These are phyloP conservation scores for Zostera marina DNA, from an alignment of 116 monocot genomes.

Conservation along the genomic window DNA sequence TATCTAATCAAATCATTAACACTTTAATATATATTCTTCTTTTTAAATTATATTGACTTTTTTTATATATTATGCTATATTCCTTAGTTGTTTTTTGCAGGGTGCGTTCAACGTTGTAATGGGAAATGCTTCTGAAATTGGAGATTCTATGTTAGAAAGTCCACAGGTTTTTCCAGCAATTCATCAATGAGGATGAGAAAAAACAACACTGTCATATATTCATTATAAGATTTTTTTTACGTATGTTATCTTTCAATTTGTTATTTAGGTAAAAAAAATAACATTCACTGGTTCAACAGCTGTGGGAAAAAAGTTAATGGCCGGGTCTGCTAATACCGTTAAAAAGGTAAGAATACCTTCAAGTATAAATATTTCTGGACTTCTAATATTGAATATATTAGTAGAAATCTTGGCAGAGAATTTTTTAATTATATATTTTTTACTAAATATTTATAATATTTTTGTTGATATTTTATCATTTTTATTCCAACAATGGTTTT, in stretches of 20 bases:
- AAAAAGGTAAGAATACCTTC: slow-evolving; percentile 44
- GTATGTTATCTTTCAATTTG: slow-evolving; percentile 1
- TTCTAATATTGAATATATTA: too few species aligned
- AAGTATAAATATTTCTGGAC: neutral
- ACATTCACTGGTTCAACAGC: slow-evolving; percentile 97
- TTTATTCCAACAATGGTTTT: too few species aligned
- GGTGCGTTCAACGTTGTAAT: slow-evolving; percentile 89
- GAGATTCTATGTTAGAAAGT: slow-evolving; percentile 65
- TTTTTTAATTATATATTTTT: too few species aligned
- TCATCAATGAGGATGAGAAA: neutral
- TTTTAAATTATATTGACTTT: too few species aligned
- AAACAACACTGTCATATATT: neutral
- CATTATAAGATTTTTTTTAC: neutral
- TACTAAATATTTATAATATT: too few species aligned
- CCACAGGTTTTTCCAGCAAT: slow-evolving; percentile 33
- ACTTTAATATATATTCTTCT: too few species aligned
- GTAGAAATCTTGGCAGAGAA: too few species aligned
- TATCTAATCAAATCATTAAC: too few species aligned
- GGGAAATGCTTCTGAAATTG: slow-evolving; percentile 85
- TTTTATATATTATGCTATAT: too few species aligned
- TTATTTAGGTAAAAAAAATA: slow-evolving; percentile 62
- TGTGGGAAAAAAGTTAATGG: slow-evolving; percentile 92
- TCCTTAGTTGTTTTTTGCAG: slow-evolving; percentile 16
- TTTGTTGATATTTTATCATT: too few species aligned
- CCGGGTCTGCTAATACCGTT: slow-evolving; percentile 81